Base-by-base conservation (phyloP, 106 monocot genomes). In the Posidonia australis region DNA sequence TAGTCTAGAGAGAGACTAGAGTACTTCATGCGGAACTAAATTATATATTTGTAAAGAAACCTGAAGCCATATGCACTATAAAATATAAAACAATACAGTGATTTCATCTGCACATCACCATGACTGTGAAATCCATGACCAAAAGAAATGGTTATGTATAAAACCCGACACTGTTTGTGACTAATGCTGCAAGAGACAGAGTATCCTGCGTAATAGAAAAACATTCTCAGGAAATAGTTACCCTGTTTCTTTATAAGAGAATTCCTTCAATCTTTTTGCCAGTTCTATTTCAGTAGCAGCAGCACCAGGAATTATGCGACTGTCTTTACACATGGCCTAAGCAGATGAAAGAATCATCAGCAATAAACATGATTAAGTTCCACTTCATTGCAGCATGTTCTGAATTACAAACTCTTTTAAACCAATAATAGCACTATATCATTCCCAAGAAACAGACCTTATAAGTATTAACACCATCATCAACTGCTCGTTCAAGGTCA, bases 391-490 rank as follows among this genome's bases (percentile, higher is more conserved):
- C 6, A 56, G 21, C n/a, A n/a, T n/a, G 30, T 29, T 49, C 49
- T 24, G 6, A 10, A 24, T 13, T 24, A 13, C 6, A 55, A 55
- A 25, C n/a, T 26, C 3, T 11, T 24, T 62, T 21, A 20, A 62
- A 62, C 44, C 12, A 12, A 59, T 17, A 20, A 42, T 13, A 26
- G 5, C 10, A 46, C 12, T 55, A 55, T 23, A 55, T 1, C 5
- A 21, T 25, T 47, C 25, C 44, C 17, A 66, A 58, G 56, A 30
- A 51, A 32, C 20, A 66, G 17, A 98, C 90, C 84, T 98, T 98
- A 74, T 90, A 98, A 17, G 90, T 85, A 77, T 98, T 98, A 52
- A 98, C 96, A 75, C 96, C 96, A 77, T 98, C 96, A 77, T 98
- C 96, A 70, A 98, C 84, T 22, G 96, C 96, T 76, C 96, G 84